These are phyloP conservation scores for Quaeritorhiza haematococci DNA, from an alignment of 371 early-diverging fungal species.

Conservation along the genomic window DNA sequence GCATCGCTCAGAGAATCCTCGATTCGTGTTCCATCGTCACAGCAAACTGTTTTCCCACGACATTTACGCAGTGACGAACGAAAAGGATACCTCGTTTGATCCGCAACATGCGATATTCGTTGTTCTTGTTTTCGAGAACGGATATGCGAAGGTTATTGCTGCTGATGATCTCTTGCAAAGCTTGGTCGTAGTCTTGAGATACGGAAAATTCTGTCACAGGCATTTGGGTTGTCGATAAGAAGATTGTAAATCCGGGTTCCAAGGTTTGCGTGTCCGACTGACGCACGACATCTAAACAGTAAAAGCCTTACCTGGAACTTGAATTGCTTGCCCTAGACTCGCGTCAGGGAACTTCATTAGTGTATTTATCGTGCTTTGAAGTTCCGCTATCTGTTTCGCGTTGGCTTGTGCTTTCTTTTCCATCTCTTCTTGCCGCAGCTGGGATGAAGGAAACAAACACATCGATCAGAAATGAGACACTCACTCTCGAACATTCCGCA, in stretches of 20 bases:
- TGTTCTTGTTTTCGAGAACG: slow-evolving; percentile 35
- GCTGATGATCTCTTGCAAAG: slow-evolving; percentile 28
- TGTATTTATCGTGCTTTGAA: slow-evolving; percentile 14
- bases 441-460: background rate
- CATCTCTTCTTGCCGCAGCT: background rate
- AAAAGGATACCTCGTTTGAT: slow-evolving; percentile 19
- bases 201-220: background rate
- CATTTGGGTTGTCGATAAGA: background rate
- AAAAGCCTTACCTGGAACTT: slow-evolving; percentile 1
- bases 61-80: too few species aligned
- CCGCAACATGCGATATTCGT: slow-evolving; percentile 25
- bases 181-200: slow-evolving; percentile 13
- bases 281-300: background rate
- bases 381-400: slow-evolving; percentile 9
- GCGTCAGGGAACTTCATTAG: slow-evolving; percentile 26
- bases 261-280: background rate
- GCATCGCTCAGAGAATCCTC: too few species aligned
- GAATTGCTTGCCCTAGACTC: slow-evolving; percentile 13
- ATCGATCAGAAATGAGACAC: background rate
- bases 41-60: too few species aligned
- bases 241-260: slow-evolving; percentile 9
- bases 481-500: background rate
- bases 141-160: slow-evolving; percentile 32
- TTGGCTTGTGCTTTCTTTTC: background rate
- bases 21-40: too few species aligned